phyloP scores from a whole-genome alignment of 257 asterid genomes.

The Eucommia ulmoides region DNA sequence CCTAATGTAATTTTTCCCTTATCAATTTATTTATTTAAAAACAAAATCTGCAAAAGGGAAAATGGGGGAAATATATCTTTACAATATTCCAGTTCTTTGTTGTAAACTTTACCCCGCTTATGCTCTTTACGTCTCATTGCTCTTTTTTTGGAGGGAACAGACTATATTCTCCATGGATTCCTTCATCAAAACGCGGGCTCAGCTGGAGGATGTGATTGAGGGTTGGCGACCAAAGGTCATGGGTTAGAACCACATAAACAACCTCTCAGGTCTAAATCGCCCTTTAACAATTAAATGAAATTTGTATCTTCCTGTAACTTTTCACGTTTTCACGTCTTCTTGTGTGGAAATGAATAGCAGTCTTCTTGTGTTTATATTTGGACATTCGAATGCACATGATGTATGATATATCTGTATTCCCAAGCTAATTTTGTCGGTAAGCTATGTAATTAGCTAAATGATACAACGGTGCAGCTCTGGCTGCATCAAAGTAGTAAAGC shows the following conservation, averaged over 20 bases:
- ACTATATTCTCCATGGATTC: conserved; percentile 65
- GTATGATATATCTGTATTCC: too few relatives aligned
- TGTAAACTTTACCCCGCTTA: background rate
- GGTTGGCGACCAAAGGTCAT: conserved; percentile 91
- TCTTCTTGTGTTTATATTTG: too few relatives aligned
- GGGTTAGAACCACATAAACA: conserved; percentile 17
- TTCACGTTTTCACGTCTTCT: too few relatives aligned
- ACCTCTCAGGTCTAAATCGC: background rate
- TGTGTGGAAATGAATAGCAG: too few relatives aligned
- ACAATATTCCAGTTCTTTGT: background rate
- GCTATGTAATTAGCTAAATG: conserved; percentile 25
- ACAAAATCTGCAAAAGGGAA: background rate
- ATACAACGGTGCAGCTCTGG: conserved; percentile 25
- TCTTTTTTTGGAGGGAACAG: conserved; percentile 28
- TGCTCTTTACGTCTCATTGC: background rate
- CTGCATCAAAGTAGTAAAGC: conserved; percentile 21
- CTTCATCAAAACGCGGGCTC: conserved; percentile 62
- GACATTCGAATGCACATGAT: too few relatives aligned
- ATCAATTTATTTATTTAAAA: background rate
- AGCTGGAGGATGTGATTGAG: conserved; percentile 56
- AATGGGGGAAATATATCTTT: background rate
- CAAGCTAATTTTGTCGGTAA: conserved; percentile 14
- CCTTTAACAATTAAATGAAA: background rate
- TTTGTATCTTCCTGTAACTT: background rate
- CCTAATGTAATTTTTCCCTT: background rate